Conservation (phyloP, 2,329 filamentous ascomycete genomes). For the Pseudogymnoascus sp. region DNA sequence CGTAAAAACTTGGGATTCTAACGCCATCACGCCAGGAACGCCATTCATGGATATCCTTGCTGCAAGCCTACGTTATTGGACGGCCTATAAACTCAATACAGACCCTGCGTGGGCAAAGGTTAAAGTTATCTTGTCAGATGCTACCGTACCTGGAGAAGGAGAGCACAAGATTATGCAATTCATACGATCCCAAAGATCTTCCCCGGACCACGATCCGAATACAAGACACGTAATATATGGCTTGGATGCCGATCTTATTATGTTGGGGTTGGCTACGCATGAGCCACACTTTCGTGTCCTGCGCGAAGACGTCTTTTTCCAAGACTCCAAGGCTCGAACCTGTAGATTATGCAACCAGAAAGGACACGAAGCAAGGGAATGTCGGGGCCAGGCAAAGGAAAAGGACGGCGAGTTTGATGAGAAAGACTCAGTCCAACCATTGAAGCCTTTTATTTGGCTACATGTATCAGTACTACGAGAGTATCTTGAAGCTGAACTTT, state of each 20-base stretch:
- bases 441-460: slow-evolving; percentile 97
- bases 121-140: slow-evolving; percentile 97
- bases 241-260: slow-evolving; percentile 95
- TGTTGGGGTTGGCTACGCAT: slow-evolving; percentile 93
- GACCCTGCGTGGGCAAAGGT: slow-evolving; percentile 92
- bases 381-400: slow-evolving; percentile 68
- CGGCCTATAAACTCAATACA: slow-evolving; percentile 93
- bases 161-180: slow-evolving; percentile 99
- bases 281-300: slow-evolving; percentile 95
- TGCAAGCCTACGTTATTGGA: slow-evolving; percentile 87
- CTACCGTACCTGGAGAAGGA: slow-evolving; percentile 92
- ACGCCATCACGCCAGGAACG: slow-evolving; percentile 86
- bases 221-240: slow-evolving; percentile 98
- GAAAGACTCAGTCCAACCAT: slow-evolving; percentile 58
- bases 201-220: slow-evolving; percentile 88
- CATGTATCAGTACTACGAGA: slow-evolving; percentile 87
- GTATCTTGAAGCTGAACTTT: slow-evolving; percentile 84
- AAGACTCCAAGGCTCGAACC: slow-evolving; percentile 71
- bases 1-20: slow-evolving; percentile 88
- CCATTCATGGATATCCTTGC: slow-evolving; percentile 98
- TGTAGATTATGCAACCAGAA: slow-evolving; percentile 88
- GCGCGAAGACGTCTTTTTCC: slow-evolving; percentile 92
- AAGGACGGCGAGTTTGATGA: slow-evolving; percentile 75
- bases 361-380: slow-evolving; percentile 82
- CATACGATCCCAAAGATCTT: slow-evolving; percentile 83